Conservation (phyloP, 495 filamentous ascomycete genomes). For the Schizothecium vesticola region DNA sequence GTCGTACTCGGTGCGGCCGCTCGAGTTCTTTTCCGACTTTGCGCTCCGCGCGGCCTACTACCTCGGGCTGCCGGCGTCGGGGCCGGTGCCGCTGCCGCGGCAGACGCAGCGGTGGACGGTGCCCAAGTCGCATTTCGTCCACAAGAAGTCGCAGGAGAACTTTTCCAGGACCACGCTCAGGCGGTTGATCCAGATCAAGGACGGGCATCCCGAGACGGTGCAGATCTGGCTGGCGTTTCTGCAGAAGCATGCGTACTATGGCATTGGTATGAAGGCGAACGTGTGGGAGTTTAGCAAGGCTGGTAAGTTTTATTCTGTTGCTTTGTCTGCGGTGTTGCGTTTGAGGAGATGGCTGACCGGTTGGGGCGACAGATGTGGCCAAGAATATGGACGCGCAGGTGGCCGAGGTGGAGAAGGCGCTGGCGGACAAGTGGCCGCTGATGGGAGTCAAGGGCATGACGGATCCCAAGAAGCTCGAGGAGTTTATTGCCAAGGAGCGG, state of each 20-base stretch:
- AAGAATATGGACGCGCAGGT: constrained; percentile 60
- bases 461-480: constrained; percentile 51
- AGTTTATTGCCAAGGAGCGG: constrained; percentile 49
- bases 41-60: constrained; percentile 93
- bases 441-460: constrained; percentile 46
- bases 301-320: constrained; percentile 41
- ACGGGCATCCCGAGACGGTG: constrained; percentile 83
- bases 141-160: constrained; percentile 97
- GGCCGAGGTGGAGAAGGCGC: constrained; percentile 52
- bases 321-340: neutral
- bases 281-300: constrained; percentile 80
- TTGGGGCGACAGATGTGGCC: constrained; percentile 48
- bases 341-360: neutral
- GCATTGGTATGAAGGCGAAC: constrained; percentile 98
- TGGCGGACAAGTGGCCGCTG: constrained; percentile 56
- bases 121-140: constrained; percentile 79
- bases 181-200: constrained; percentile 85
- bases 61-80: constrained; percentile 76
- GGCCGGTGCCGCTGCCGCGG: constrained; percentile 82
- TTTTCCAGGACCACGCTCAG: constrained; percentile 87
- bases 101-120: constrained; percentile 92
- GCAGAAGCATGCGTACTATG: constrained; percentile 84
- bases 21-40: constrained; percentile 94
- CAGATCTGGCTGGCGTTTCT: constrained; percentile 88
- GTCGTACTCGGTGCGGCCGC: constrained; percentile 83